Base-by-base conservation (phyloP, 768 basidiomycete genomes). In the Mycena olivaceomarginata region DNA sequence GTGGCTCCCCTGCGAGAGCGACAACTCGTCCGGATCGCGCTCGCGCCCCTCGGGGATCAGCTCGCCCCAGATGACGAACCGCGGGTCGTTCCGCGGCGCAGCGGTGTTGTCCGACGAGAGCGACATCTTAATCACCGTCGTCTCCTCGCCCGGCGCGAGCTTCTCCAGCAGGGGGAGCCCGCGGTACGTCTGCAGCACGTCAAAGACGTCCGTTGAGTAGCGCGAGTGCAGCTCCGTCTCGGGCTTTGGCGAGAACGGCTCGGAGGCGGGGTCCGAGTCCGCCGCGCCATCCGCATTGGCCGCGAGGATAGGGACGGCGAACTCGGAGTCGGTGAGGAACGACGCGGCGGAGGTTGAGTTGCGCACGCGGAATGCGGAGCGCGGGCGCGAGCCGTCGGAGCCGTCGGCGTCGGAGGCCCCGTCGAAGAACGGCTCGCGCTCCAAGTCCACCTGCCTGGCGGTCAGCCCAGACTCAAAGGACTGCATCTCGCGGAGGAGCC, bases 61-160 rank as follows among this genome's bases (percentile, higher is more conserved):
- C 79, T 93, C 92, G 39, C 96, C 97, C 97, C 97, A 98, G 10
- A 98, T 93, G 48, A 97, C 96, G 82, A 98, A 98, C 0, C 97
- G 91, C 18, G 97, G 96, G 80, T 98, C 97, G 78, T 97, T 94
- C 16, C 93, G 91, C 9, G 96, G 96, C 1, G 94, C 91, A 16
- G 93, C 92, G 40, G 90, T 91, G 72, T 94, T 92, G 46, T 95
- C 93, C 0, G 91, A 83, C 37, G 91, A 89, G 16, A 95, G 83
- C 1, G 94, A 94, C 82, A 97, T 87, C 82, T 92, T 93, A 84
- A 95, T 93, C 40, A 95, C 94, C 3, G 93, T 92, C 43, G 93
- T 92, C 59, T 91, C 91, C 12, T 88, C 88, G 8, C 91, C 92
- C 0, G 90, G 85, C 8, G 90, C 89, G 37, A 96, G 86, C 70